A percentile compares a stretch with the other conserved stretches of the same genome.
Conservation (phyloP, 2,329 filamentous ascomycete genomes). For the Aspergillus tamarii region DNA sequence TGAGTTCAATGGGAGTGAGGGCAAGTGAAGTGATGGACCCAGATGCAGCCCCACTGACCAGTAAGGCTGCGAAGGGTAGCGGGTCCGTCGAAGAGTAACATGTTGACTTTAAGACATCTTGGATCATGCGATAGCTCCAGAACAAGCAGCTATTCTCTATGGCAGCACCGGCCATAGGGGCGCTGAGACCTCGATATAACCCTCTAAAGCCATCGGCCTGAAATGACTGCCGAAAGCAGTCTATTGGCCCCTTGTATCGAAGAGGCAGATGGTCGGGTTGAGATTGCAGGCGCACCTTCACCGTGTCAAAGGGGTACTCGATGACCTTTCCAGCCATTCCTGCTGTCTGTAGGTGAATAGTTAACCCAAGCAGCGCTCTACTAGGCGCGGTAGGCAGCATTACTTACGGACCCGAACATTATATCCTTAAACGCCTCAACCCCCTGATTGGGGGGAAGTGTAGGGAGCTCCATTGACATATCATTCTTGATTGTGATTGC, state of each 20-base stretch:
- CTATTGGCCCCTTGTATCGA: slow-evolving; percentile 81
- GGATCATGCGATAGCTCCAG: slow-evolving; percentile 77
- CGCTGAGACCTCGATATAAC: slow-evolving; percentile 90
- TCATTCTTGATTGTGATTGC: slow-evolving; percentile 43
- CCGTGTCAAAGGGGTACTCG: slow-evolving; percentile 97
- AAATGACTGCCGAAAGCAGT: slow-evolving; percentile 90
- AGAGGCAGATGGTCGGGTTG: slow-evolving; percentile 83
- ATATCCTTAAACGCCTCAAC: slow-evolving; percentile 82
- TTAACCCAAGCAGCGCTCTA: neutral
- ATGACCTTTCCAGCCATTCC: slow-evolving; percentile 93
- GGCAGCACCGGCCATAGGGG: slow-evolving; percentile 86
- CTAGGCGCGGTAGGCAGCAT: slow-evolving; percentile 1
- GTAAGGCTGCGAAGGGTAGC: slow-evolving; percentile 74
- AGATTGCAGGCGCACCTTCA: slow-evolving; percentile 97
- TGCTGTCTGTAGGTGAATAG: slow-evolving; percentile 60
- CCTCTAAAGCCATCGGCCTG: slow-evolving; percentile 76
- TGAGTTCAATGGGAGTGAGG: slow-evolving; percentile 91
- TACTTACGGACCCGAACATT: slow-evolving; percentile 78
- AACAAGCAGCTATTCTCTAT: slow-evolving; percentile 92
- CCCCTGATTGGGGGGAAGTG: slow-evolving; percentile 51
- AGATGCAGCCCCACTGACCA: slow-evolving; percentile 80
- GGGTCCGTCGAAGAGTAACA: slow-evolving; percentile 59
- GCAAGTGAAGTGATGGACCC: slow-evolving; percentile 88
- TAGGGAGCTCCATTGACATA: slow-evolving; percentile 44
- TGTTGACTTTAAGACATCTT: slow-evolving; percentile 66